phyloP scores from a whole-genome alignment of 2,329 filamentous ascomycete species.

The Onygena corvina region DNA sequence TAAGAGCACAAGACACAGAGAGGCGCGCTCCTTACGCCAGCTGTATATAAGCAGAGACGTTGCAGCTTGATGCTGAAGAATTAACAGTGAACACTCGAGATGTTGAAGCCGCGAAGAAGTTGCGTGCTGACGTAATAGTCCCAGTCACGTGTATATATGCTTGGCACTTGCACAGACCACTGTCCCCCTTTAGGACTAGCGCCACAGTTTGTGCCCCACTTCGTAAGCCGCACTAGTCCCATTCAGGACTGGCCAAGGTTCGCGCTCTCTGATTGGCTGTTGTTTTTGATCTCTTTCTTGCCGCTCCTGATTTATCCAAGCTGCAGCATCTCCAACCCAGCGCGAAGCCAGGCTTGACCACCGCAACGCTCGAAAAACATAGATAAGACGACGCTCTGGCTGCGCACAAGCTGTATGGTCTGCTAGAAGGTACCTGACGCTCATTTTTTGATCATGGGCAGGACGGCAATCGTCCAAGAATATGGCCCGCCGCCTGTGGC shows the following conservation, averaged over 20 bases:
- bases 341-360: neutral
- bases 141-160: neutral
- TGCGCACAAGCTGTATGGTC: too few species aligned
- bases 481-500: conserved; percentile 33
- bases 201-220: neutral
- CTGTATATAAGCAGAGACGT: too few species aligned
- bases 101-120: too few species aligned
- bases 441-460: conserved; percentile 25
- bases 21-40: too few species aligned
- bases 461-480: conserved; percentile 39
- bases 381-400: neutral
- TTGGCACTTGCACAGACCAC: neutral
- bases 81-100: too few species aligned
- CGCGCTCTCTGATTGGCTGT: neutral
- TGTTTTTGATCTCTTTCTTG: conserved; percentile 7
- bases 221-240: conserved; percentile 4
- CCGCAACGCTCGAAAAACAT: neutral
- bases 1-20: neutral
- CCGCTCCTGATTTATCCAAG: neutral
- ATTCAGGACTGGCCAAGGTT: neutral
- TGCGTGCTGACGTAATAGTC: too few species aligned
- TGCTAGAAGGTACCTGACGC: too few species aligned
- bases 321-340: neutral
- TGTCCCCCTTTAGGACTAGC: neutral
- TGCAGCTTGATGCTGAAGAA: too few species aligned